Evolutionary conservation across 1,284 basidiomycete genomes (phyloP).

Genomic region (Naganishia albida): DNA sequence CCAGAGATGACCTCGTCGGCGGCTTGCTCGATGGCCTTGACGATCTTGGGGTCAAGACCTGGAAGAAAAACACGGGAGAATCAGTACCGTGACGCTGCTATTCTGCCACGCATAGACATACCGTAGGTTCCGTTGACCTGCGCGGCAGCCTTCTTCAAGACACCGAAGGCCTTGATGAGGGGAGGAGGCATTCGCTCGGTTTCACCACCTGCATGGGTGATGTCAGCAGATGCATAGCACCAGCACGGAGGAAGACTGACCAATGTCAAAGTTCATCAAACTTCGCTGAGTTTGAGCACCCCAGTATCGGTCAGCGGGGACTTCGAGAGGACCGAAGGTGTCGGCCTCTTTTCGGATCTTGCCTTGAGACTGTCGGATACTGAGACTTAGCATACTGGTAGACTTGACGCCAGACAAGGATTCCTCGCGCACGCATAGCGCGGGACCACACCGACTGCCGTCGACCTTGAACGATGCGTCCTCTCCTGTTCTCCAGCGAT

Average conservation of each 20-base stretch:
- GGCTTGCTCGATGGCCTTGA: constrained; percentile 85
- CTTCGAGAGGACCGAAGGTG: constrained; percentile 65
- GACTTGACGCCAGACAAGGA: too few species aligned
- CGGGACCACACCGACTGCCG: too few species aligned
- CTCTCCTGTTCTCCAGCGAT: not conserved
- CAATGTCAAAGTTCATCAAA: constrained; percentile 98
- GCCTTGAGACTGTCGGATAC: constrained; percentile 11
- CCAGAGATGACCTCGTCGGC: constrained; percentile 99
- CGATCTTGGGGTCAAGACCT: constrained; percentile 82
- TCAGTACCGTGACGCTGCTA: not conserved
- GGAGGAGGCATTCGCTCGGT: constrained; percentile 90
- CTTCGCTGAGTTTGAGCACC: constrained; percentile 99
- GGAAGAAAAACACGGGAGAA: not conserved
- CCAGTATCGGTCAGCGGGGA: constrained; percentile 95
- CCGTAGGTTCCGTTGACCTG: constrained; percentile 86
- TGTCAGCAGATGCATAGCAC: not conserved
- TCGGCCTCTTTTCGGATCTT: constrained; percentile 53
- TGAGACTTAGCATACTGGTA: too few species aligned
- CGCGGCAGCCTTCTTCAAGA: constrained; percentile 96
- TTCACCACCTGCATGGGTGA: constrained; percentile 60
- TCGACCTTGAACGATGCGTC: too few species aligned
- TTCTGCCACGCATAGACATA: constrained; percentile 22
- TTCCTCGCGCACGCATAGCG: too few species aligned
- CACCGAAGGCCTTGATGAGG: constrained; percentile 95
- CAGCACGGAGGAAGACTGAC: constrained; percentile 48